A percentile compares a stretch with the other conserved stretches of the same genome.
Evolutionary conservation across 768 basidiomycete genomes (phyloP).

Genomic region (Cystofilobasidium ferigula): DNA sequence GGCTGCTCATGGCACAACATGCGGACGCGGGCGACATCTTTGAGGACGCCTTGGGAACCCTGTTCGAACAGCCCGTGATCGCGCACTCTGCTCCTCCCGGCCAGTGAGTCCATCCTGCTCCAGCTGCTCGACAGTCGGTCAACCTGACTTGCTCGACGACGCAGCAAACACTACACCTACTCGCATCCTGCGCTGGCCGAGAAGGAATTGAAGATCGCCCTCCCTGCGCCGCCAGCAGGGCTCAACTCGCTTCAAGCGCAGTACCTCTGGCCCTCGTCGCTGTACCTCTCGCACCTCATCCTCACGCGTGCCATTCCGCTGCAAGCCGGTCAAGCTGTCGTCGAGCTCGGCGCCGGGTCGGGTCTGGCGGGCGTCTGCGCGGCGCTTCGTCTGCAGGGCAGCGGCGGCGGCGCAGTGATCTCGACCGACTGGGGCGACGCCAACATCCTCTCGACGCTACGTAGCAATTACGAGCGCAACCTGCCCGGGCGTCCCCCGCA

Average conservation of each 20-base stretch:
- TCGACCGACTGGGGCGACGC: slow-evolving; percentile 61
- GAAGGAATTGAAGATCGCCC: not conserved
- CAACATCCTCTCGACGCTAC: slow-evolving; percentile 50
- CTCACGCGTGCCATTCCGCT: not conserved
- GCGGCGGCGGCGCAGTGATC: slow-evolving; percentile 39
- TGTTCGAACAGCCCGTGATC: slow-evolving; percentile 14
- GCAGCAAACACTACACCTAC: not conserved
- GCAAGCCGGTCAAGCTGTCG: not conserved
- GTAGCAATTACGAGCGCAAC: slow-evolving; percentile 50
- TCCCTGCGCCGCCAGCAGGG: not conserved
- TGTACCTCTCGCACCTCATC: slow-evolving; percentile 14
- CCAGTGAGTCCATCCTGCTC: too few species aligned
- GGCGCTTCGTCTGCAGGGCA: not conserved
- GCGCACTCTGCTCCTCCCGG: slow-evolving; percentile 6
- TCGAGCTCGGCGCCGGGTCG: slow-evolving; percentile 8
- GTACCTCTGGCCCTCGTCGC: slow-evolving; percentile 19
- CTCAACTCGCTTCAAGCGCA: slow-evolving; percentile 13
- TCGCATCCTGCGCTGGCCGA: not conserved
- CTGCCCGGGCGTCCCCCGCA: slow-evolving; percentile 36
- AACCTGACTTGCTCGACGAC: too few species aligned
- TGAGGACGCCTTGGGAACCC: slow-evolving; percentile 5
- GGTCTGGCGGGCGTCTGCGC: not conserved
- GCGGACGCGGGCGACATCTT: not conserved
- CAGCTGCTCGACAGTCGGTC: too few species aligned
- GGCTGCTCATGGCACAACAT: too few species aligned